phyloP scores from a whole-genome alignment of 2,329 filamentous ascomycete species.

The Aureobasidium sp. region DNA sequence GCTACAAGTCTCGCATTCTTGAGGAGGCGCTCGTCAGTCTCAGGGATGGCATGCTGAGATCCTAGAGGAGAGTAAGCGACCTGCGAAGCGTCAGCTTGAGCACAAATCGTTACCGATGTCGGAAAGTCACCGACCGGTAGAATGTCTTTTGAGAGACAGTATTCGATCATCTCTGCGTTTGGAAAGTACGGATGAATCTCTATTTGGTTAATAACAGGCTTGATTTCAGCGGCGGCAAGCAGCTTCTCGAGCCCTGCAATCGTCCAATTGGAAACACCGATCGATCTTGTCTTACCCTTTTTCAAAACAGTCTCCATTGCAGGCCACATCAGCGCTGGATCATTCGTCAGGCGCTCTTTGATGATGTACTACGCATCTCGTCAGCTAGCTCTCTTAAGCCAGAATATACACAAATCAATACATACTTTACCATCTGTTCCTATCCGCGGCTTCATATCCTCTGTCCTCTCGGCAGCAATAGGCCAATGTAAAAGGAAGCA shows the following conservation, averaged over 20 bases:
- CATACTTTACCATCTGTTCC: too few relatives aligned
- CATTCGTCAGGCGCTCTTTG: slow-evolving; percentile 58
- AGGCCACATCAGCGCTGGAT: slow-evolving; percentile 57
- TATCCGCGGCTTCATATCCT: slow-evolving; percentile 33
- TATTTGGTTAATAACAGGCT: slow-evolving; percentile 40
- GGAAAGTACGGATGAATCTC: slow-evolving; percentile 54
- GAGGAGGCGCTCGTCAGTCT: slow-evolving; percentile 58
- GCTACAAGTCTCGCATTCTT: slow-evolving; percentile 53
- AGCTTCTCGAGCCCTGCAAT: slow-evolving; percentile 37
- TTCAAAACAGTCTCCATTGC: slow-evolving; percentile 54
- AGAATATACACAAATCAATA: too few relatives aligned
- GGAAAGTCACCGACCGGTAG: slow-evolving; percentile 27
- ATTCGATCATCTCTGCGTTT: slow-evolving; percentile 53
- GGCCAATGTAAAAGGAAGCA: slow-evolving; percentile 38
- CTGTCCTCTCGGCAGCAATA: slow-evolving; percentile 46
- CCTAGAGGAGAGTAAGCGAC: slow-evolving; percentile 53
- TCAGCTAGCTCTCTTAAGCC: slow-evolving; percentile 32
- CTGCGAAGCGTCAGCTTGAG: too few relatives aligned
- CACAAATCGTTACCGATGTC: too few relatives aligned
- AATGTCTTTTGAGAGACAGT: slow-evolving; percentile 52
- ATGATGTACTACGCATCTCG: slow-evolving; percentile 53
- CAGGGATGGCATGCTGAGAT: slow-evolving; percentile 62
- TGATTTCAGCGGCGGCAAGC: slow-evolving; percentile 37
- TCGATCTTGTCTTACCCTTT: slow-evolving; percentile 47
- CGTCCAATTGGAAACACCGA: slow-evolving; percentile 50